Evolutionary conservation across 228 moss, liverwort and hornwort genomes (phyloP).

Genomic region (Sphagnum magellanicum): DNA sequence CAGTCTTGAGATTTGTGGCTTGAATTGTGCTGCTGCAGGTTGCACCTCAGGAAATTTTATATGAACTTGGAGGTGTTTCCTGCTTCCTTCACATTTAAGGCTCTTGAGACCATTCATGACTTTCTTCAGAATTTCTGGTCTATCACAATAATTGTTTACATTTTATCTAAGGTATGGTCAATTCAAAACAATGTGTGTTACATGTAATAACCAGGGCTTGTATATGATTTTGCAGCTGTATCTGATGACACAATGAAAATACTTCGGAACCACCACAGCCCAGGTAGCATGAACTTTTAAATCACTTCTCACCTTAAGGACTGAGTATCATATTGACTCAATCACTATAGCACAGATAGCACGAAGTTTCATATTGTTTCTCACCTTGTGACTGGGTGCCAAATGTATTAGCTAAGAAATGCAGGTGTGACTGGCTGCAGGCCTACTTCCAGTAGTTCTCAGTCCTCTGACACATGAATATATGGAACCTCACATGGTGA

Average conservation of each 20-base stretch:
- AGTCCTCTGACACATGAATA: slow-evolving; percentile 72
- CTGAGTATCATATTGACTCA: too few species aligned
- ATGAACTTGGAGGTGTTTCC: slow-evolving; percentile 67
- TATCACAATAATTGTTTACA: too few species aligned
- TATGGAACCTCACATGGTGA: slow-evolving; percentile 53
- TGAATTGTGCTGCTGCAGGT: slow-evolving; percentile 41
- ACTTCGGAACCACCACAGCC: slow-evolving; percentile 36
- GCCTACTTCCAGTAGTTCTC: slow-evolving; percentile 53
- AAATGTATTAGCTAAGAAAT: background rate
- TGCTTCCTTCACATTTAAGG: background rate
- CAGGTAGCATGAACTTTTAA: slow-evolving; percentile 21
- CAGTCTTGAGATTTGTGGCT: too few species aligned
- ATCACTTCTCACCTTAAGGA: background rate
- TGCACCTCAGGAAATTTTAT: slow-evolving; percentile 78
- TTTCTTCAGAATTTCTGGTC: too few species aligned
- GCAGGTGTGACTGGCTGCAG: slow-evolving; percentile 15
- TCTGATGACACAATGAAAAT: slow-evolving; percentile 39
- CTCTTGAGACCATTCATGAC: background rate
- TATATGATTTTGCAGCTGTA: slow-evolving; percentile 26
- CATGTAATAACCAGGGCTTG: too few species aligned
- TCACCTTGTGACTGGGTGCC: background rate
- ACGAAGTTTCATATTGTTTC: too few species aligned
- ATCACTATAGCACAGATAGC: too few species aligned
- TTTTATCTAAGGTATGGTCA: too few species aligned
- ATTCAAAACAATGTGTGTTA: too few species aligned